Conservation (phyloP, 75 land plant species). For the Cupressus sempervirens region DNA sequence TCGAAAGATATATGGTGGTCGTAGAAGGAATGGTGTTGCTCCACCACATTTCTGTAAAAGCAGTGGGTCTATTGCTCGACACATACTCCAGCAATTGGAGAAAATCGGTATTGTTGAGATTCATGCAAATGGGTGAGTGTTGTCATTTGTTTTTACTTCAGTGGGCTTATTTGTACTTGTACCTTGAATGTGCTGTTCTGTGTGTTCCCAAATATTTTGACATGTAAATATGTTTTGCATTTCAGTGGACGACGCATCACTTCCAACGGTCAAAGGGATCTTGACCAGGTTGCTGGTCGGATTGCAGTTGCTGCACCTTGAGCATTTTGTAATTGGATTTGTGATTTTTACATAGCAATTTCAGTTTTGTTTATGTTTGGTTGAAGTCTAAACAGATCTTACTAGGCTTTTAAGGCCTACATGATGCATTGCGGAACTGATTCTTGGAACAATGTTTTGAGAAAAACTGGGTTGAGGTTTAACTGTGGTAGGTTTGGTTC, state of each 20-base stretch:
- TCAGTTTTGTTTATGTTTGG: not conserved
- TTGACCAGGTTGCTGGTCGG: conserved; percentile 86
- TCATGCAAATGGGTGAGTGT: conserved; percentile 69
- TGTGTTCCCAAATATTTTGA: not conserved
- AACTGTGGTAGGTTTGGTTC: too few species aligned
- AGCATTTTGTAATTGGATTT: not conserved
- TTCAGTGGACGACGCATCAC: conserved; percentile 78
- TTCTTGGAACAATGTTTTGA: not conserved
- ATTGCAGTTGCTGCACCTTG: conserved; percentile 40
- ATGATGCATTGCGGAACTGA: not conserved
- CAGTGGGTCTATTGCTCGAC: conserved; percentile 85
- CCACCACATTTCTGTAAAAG: conserved; percentile 87
- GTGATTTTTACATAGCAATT: not conserved
- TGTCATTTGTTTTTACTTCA: not conserved
- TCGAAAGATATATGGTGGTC: conserved; percentile 78
- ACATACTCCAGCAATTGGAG: conserved; percentile 78
- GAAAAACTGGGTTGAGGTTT: not conserved
- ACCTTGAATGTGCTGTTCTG: not conserved
- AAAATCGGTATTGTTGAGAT: conserved; percentile 61
- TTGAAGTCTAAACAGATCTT: not conserved
- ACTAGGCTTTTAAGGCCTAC: not conserved
- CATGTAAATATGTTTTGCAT: not conserved
- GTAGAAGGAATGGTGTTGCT: conserved; percentile 73
- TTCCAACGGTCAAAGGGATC: conserved; percentile 70
- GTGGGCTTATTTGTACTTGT: not conserved